These are phyloP conservation scores for Trichophyton mentagrophytes DNA, from an alignment of 2,329 filamentous ascomycete species.

Conservation along the genomic window DNA sequence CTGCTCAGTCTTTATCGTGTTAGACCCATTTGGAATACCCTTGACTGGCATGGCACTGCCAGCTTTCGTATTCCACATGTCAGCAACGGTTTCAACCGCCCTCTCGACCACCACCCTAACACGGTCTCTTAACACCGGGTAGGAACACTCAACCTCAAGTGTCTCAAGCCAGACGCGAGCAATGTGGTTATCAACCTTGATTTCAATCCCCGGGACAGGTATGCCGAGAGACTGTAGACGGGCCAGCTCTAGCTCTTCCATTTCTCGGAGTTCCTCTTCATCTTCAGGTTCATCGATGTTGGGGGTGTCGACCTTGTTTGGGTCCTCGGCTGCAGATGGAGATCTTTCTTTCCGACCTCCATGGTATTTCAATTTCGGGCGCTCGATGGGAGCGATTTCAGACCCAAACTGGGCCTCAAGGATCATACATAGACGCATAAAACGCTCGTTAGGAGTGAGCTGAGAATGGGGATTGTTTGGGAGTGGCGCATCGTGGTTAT, in stretches of 20 bases:
- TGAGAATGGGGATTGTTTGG: conserved; percentile 59
- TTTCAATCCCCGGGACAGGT: conserved; percentile 75
- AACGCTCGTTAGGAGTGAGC: conserved; percentile 58
- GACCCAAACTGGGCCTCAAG: conserved; percentile 94
- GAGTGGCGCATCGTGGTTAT: conserved; percentile 27
- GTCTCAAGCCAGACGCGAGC: conserved; percentile 88
- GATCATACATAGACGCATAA: conserved; percentile 83
- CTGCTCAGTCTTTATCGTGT: neutral
- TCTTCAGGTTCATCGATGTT: conserved; percentile 20
- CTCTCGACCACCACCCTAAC: conserved; percentile 82
- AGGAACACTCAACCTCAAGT: conserved; percentile 74
- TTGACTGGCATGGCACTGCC: neutral
- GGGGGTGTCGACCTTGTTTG: conserved; percentile 11
- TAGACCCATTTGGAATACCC: neutral
- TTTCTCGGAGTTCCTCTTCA: conserved; percentile 36
- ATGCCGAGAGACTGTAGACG: conserved; percentile 73
- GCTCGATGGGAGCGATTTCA: conserved; percentile 63
- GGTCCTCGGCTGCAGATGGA: conserved; percentile 23
- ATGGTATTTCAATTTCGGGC: conserved; percentile 38
- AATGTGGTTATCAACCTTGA: conserved; percentile 75
- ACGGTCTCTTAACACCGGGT: conserved; percentile 65
- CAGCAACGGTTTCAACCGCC: conserved; percentile 74
- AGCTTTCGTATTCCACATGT: conserved; percentile 38
- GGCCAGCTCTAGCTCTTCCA: conserved; percentile 57
- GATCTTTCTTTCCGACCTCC: neutral